Evolutionary conservation across 352 stramenopile species (phyloP), one percentile per base, ranked within the genome.

Genomic region (Phytophthora melonis): DNA sequence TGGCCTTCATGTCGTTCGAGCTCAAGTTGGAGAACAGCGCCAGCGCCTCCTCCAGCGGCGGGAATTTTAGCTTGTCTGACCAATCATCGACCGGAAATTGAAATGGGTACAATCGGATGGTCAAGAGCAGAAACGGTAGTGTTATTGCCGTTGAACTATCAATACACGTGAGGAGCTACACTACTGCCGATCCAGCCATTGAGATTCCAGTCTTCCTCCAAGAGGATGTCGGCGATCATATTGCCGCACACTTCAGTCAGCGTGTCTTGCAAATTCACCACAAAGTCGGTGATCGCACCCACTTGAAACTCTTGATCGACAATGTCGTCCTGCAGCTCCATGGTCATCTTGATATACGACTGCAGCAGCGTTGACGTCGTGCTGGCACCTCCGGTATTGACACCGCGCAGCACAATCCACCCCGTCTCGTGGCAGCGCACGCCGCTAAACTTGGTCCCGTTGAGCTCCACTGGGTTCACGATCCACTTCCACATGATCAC

Each of bases 401-500:
- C 63, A 5, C 55, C 62, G 13, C 60, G 69, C 23, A 80, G 70
- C n/a, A 80, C 9, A 9, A 80, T 70, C 67, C 71, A 86, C 6
- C 77, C 79, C 0, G 71, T 78, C 47, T 84, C 66, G 52, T 79
- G 64, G 19, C 79, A 83, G 21, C 64, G 68, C 34, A 86, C 25
- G 0, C 79, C 77, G n/a, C 50, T 36, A 27, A 86, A 71, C 1
- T 75, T 78, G 3, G 72, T 58, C 21, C 65, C 70, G 13, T 78
- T 77, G 16, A 90, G 55, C 47, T 85, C 63, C 23, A 82, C 45
- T 3, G 82, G 82, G 64, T 86, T 75, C 18, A 79, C 56, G 1
- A 86, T 56, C 69, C 80, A 85, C 58, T 74, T 85, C 82, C 79
- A 88, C 58, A 86, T 82, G 6, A 88, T 64, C 27, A 87, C 61